A percentile compares a stretch with the other conserved stretches of the same genome.
phyloP scores from a whole-genome alignment of 2,329 filamentous ascomycete species.

The Phaeosphaeria sp. region DNA sequence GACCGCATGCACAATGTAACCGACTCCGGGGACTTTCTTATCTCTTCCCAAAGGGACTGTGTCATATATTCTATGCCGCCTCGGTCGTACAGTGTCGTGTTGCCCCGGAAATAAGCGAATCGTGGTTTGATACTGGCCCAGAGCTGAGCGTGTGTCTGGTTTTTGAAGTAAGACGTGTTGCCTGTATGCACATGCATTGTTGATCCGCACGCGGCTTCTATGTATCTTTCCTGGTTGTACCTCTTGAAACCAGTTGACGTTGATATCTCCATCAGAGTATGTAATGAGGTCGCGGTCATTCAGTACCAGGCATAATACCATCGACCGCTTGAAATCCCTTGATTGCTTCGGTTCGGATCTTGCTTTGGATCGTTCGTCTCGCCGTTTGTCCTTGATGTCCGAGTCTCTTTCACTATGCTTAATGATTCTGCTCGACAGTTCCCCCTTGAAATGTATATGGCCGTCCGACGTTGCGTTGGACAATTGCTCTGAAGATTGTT shows the following conservation, averaged over 20 bases:
- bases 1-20: background rate
- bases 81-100: background rate
- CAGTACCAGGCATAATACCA: background rate
- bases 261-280: background rate
- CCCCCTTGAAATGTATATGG: too few relatives aligned
- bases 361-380: too few relatives aligned
- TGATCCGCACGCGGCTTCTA: background rate
- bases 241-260: background rate
- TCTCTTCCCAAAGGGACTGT: background rate
- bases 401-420: too few relatives aligned
- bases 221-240: too few relatives aligned
- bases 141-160: background rate
- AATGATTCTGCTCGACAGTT: too few relatives aligned
- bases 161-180: background rate
- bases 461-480: too few relatives aligned
- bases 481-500: too few relatives aligned
- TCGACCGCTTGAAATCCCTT: background rate
- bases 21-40: background rate
- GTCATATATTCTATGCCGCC: background rate
- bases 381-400: too few relatives aligned
- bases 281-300: background rate
- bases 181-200: background rate
- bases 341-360: too few relatives aligned
- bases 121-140: background rate
- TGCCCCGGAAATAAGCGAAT: background rate